phyloP scores from a whole-genome alignment of 805 yeast species.

The Cyberlindnera maclurae region DNA sequence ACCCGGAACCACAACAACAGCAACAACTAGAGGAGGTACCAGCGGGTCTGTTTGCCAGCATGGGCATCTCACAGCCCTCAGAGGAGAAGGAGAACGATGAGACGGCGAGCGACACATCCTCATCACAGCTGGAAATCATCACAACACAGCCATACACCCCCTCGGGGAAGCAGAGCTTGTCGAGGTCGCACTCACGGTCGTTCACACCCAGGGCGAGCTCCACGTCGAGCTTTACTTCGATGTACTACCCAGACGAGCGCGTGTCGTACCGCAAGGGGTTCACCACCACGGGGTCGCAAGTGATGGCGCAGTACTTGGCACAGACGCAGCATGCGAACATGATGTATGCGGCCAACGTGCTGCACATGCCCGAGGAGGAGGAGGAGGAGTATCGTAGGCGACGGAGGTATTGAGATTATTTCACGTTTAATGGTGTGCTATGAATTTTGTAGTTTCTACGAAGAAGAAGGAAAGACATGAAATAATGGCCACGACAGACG shows the following conservation, averaged over 20 bases:
- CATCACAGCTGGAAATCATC: constrained; percentile 5
- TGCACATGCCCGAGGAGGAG: constrained; percentile 22
- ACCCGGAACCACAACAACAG: not conserved
- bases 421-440: too few species aligned
- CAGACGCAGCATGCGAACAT: constrained; percentile 58
- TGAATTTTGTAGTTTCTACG: too few species aligned
- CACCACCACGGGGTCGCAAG: constrained; percentile 52
- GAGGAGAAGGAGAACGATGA: constrained; percentile 5
- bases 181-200: not conserved
- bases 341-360: constrained; percentile 45
- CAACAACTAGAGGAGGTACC: constrained; percentile 10
- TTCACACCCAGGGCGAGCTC: constrained; percentile 13
- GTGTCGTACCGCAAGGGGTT: constrained; percentile 3
- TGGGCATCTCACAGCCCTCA: constrained; percentile 17
- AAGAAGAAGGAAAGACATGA: too few species aligned
- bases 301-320: constrained; percentile 75
- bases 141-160: constrained; percentile 5
- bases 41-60: constrained; percentile 17
- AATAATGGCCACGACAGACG: constrained; percentile 6
- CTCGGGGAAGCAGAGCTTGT: not conserved
- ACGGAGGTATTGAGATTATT: not conserved
- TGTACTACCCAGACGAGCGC: constrained; percentile 7
- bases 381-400: constrained; percentile 14
- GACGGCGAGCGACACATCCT: not conserved
- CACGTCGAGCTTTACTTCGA: constrained; percentile 13